Evolutionary conservation across 257 asterid genomes (phyloP).

Genomic region (Solanum neorickii): DNA sequence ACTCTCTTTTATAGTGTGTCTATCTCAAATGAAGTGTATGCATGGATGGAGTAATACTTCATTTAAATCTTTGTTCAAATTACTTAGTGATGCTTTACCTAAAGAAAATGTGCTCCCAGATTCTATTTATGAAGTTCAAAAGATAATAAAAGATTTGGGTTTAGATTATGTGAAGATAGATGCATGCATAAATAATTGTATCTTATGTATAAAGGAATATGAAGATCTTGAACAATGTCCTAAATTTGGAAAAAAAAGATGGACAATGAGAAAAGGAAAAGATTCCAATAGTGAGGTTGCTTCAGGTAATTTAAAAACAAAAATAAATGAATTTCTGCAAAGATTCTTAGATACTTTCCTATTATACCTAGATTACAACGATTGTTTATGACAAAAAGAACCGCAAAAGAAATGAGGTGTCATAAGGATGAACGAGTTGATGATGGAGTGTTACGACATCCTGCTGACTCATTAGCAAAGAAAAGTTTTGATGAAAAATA

Average conservation of each 20-base stretch:
- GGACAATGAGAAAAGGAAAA: not conserved
- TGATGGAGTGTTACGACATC: not conserved
- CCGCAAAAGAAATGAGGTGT: slow-evolving; percentile 3
- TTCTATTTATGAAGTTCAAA: too few relatives aligned
- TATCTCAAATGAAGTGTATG: too few relatives aligned
- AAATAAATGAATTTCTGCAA: not conserved
- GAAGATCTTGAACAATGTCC: not conserved
- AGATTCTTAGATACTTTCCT: not conserved
- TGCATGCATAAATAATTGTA: not conserved
- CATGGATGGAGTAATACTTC: too few relatives aligned
- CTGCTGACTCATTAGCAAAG: not conserved
- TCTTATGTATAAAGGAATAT: not conserved
- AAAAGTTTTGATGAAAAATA: not conserved
- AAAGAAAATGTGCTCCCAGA: not conserved
- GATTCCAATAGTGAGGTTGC: not conserved
- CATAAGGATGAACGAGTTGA: not conserved
- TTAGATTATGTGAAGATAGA: not conserved
- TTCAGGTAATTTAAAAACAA: not conserved
- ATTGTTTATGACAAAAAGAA: not conserved
- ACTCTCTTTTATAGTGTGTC: too few relatives aligned
- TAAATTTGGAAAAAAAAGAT: not conserved
- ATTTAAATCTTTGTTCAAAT: too few relatives aligned
- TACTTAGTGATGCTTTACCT: not conserved
- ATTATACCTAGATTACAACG: not conserved
- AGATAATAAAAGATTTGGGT: not conserved